Evolutionary conservation across 75 land plant genomes (phyloP).

Genomic region (Cupressus sempervirens): DNA sequence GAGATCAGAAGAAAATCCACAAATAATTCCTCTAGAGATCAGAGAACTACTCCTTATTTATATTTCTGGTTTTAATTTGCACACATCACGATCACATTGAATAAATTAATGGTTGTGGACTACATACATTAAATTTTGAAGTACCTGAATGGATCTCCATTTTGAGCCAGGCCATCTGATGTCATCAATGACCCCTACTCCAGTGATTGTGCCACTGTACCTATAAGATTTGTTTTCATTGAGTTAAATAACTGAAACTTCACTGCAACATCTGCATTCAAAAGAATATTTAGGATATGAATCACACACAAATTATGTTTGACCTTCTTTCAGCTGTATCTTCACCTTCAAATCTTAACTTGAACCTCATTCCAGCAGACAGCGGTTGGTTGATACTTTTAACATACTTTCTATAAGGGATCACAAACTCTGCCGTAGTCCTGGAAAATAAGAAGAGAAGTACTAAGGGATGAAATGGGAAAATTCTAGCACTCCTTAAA

Average conservation of each 20-base stretch:
- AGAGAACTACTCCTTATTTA: too few species aligned
- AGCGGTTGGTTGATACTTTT: conserved; percentile 28
- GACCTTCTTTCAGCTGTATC: conserved; percentile 43
- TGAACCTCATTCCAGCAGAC: conserved; percentile 65
- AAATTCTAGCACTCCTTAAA: neutral
- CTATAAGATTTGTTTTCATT: conserved; percentile 19
- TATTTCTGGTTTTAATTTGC: neutral
- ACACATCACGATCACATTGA: neutral
- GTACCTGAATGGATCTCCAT: conserved; percentile 72
- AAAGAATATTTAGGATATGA: neutral
- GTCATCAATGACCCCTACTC: conserved; percentile 39
- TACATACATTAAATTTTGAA: neutral
- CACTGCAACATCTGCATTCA: neutral
- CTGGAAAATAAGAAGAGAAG: conserved; percentile 25
- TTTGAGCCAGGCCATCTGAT: conserved; percentile 51
- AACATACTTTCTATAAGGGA: conserved; percentile 56
- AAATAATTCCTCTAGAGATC: too few species aligned
- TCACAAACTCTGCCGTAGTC: conserved; percentile 80
- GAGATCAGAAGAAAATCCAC: too few species aligned
- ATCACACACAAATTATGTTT: neutral
- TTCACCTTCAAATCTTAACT: conserved; percentile 38
- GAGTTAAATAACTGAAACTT: neutral
- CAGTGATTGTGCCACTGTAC: conserved; percentile 62
- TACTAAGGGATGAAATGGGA: neutral
- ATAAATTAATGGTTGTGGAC: neutral